These are phyloP conservation scores for Eimeria necatrix DNA, from an alignment of 169 alveolate genomes.

Conservation along the genomic window DNA sequence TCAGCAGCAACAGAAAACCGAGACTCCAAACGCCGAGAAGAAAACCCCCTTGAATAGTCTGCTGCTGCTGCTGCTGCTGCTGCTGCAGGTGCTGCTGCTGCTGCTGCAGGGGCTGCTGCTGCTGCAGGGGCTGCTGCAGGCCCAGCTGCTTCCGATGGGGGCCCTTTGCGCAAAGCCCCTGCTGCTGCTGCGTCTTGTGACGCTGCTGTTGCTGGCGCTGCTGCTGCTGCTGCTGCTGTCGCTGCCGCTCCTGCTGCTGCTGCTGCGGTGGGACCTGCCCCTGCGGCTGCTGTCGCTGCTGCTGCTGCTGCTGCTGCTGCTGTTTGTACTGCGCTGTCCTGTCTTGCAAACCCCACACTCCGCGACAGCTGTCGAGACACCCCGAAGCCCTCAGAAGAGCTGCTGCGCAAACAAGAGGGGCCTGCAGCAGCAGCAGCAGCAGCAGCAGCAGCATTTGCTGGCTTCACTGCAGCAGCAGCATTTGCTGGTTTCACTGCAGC, in stretches of 20 bases:
- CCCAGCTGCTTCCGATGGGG: background rate
- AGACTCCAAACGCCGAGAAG: background rate
- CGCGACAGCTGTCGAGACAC: background rate
- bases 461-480: background rate
- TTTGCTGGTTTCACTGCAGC: background rate
- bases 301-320: constrained; percentile 13
- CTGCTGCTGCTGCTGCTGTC: background rate
- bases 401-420: background rate
- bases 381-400: background rate
- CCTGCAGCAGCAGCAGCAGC: background rate
- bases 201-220: background rate
- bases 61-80: background rate
- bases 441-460: background rate
- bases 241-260: constrained; percentile 11
- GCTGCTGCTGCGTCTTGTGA: background rate
- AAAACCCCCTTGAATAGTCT: background rate
- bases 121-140: background rate
- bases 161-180: background rate
- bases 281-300: background rate
- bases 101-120: background rate
- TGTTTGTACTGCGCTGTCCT: background rate
- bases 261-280: background rate
- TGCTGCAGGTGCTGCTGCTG: constrained; percentile 6
- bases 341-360: background rate
- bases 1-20: background rate